Percentiles rank a stretch among this genome's conserved stretches.
These are phyloP conservation scores for Amanita rubescens DNA, from an alignment of 768 basidiomycete species.

Conservation along the genomic window DNA sequence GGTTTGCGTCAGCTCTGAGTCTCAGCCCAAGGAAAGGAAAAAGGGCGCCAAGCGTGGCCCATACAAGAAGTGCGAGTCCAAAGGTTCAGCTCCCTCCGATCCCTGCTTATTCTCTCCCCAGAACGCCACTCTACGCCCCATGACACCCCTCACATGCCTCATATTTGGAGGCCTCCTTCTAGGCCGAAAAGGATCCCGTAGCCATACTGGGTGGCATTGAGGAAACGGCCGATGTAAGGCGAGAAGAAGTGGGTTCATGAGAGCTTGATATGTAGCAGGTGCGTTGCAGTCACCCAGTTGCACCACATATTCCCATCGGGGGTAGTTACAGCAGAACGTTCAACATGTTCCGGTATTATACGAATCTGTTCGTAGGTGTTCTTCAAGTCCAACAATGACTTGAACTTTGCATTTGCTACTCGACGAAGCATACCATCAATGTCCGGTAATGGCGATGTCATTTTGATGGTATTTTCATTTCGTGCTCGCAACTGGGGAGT, in stretches of 20 bases:
- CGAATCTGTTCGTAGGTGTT: not conserved
- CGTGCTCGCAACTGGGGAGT: no score
- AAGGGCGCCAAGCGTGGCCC: constrained; percentile 82
- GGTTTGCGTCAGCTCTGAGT: constrained; percentile 85
- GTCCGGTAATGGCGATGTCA: constrained; percentile 21
- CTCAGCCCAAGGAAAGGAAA: constrained; percentile 87
- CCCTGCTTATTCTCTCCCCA: constrained; percentile 26
- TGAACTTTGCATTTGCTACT: not conserved
- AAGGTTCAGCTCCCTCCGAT: constrained; percentile 46
- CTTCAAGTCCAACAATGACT: no score
- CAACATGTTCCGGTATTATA: constrained; percentile 17
- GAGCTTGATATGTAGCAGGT: constrained; percentile 26
- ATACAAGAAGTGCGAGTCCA: constrained; percentile 95
- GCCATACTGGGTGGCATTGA: no score
- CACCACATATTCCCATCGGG: constrained; percentile 25
- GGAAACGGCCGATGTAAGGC: constrained; percentile 23
- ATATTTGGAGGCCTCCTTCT: no score
- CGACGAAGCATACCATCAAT: constrained; percentile 21
- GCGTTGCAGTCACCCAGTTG: constrained; percentile 20
- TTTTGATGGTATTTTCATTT: constrained; percentile 31
- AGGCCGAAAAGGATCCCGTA: no score
- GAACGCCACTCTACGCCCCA: constrained; percentile 41
- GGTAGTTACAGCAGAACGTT: constrained; percentile 17
- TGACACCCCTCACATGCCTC: constrained; percentile 29
- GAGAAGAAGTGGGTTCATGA: constrained; percentile 30